Conservation (phyloP, 1,284 basidiomycete species). For the Phellopilus nigrolimitatus region DNA sequence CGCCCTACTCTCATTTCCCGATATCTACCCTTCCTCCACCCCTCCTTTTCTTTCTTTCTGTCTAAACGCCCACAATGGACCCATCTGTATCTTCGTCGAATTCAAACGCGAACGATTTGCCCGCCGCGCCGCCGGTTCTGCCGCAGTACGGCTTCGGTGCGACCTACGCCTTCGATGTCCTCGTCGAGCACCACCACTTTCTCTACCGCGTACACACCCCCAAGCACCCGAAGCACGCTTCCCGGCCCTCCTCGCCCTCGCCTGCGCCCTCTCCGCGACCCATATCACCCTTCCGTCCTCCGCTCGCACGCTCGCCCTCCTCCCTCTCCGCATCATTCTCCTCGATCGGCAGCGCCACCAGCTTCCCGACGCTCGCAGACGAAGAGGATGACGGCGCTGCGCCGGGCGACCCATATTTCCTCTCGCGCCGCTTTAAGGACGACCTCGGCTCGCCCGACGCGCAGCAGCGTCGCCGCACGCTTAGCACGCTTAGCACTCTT, state of each 20-base stretch:
- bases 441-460: constrained; percentile 16
- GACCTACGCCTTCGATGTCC: constrained; percentile 54
- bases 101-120: background rate
- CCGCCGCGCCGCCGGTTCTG: constrained; percentile 28
- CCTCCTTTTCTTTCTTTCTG: background rate
- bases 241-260: constrained; percentile 50
- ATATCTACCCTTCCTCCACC: background rate
- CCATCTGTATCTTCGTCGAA: too few relatives aligned
- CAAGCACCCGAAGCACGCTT: constrained; percentile 41
- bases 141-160: constrained; percentile 70
- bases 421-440: constrained; percentile 17
- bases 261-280: constrained; percentile 44
- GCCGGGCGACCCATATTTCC: constrained; percentile 18
- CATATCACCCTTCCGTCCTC: constrained; percentile 23
- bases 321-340: constrained; percentile 11
- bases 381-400: constrained; percentile 13
- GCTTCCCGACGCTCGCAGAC: constrained; percentile 8
- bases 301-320: constrained; percentile 3
- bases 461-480: constrained; percentile 12
- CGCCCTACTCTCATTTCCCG: background rate
- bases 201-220: constrained; percentile 76
- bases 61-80: background rate
- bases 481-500: constrained; percentile 18
- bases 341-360: constrained; percentile 11
- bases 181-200: constrained; percentile 61